phyloP scores from a whole-genome alignment of 129 eudicot genomes.

The Helichrysum umbraculigerum region DNA sequence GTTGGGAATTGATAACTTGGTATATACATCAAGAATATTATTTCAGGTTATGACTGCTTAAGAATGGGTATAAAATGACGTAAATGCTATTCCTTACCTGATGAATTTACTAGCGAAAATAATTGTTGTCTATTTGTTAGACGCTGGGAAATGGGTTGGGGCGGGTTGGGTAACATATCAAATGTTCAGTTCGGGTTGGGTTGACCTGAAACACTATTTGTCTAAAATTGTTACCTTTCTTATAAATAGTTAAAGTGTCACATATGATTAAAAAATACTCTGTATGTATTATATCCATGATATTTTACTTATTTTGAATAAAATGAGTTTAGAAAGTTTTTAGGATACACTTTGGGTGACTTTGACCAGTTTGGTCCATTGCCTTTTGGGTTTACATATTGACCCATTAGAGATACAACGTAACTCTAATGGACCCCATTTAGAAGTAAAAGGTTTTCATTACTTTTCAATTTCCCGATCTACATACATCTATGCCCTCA shows the following conservation, averaged over 20 bases:
- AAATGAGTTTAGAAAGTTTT: background rate
- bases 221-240: background rate
- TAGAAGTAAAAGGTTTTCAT: background rate
- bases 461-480: too few relatives aligned
- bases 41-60: background rate
- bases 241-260: background rate
- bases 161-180: background rate
- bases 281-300: background rate
- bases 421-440: background rate
- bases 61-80: background rate
- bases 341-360: background rate
- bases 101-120: background rate
- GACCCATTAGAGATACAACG: background rate
- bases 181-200: background rate
- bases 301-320: background rate
- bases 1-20: background rate
- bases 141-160: background rate
- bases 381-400: background rate
- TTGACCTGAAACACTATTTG: background rate
- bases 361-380: background rate
- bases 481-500: background rate
- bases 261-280: background rate
- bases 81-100: background rate
- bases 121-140: background rate
- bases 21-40: slow-evolving; percentile 1